A percentile compares a stretch with the other conserved stretches of the same genome.
Conservation (phyloP, 1,284 basidiomycete genomes). For the Ceratobasidium theobromae region DNA sequence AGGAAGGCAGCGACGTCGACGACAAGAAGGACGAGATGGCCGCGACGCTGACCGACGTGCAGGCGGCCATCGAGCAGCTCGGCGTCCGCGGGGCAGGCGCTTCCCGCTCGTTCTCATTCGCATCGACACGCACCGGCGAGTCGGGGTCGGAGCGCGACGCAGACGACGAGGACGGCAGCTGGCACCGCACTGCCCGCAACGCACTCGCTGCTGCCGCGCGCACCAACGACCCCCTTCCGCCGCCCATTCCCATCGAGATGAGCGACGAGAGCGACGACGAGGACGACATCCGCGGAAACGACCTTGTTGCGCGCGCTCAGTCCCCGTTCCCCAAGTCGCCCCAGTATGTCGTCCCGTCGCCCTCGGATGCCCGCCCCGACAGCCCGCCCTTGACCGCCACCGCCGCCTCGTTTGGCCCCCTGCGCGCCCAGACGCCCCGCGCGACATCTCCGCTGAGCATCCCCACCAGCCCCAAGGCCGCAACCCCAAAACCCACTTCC, state of each 20-base stretch:
- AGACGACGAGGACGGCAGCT: slow-evolving; percentile 53
- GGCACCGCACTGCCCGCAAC: slow-evolving; percentile 65
- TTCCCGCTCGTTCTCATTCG: slow-evolving; percentile 67
- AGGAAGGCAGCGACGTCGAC: slow-evolving; percentile 38
- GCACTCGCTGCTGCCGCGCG: slow-evolving; percentile 55
- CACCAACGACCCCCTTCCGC: slow-evolving; percentile 41
- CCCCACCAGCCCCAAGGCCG: background rate
- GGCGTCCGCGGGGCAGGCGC: slow-evolving; percentile 55
- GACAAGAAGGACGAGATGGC: slow-evolving; percentile 56
- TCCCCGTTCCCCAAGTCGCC: slow-evolving; percentile 18
- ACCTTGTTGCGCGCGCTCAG: slow-evolving; percentile 23
- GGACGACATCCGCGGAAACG: slow-evolving; percentile 44
- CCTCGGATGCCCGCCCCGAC: slow-evolving; percentile 8
- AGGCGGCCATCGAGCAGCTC: slow-evolving; percentile 80
- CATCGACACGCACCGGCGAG: slow-evolving; percentile 60
- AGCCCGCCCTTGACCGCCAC: slow-evolving; percentile 26
- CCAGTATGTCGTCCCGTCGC: slow-evolving; percentile 11
- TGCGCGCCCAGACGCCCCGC: slow-evolving; percentile 18
- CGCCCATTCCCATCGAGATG: slow-evolving; percentile 71
- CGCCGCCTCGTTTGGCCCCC: slow-evolving; percentile 15
- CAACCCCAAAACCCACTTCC: background rate
- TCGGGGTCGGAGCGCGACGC: slow-evolving; percentile 57
- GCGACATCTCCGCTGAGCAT: slow-evolving; percentile 10
- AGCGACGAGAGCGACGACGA: slow-evolving; percentile 78
- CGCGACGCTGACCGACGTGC: slow-evolving; percentile 83